Evolutionary conservation across 257 asterid species (phyloP).

Genomic region (Gentiana macrophylla): DNA sequence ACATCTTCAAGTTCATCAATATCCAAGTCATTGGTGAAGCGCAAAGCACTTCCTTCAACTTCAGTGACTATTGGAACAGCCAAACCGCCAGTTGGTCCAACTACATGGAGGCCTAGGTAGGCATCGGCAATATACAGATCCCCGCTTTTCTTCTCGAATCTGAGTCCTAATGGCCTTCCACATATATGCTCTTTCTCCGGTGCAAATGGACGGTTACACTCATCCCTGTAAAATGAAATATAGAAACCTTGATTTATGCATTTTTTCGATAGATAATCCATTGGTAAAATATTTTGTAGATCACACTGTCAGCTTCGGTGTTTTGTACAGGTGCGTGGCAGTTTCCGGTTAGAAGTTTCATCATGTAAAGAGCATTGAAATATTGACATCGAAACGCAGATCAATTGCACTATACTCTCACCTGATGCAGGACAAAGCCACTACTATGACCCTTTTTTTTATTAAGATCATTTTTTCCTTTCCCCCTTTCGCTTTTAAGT

Average conservation of each 20-base stretch:
- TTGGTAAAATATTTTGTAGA: too few species aligned
- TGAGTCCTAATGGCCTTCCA: constrained; percentile 62
- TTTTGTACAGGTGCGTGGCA: too few species aligned
- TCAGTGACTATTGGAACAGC: constrained; percentile 40
- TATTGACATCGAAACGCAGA: too few species aligned
- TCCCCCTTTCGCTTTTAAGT: too few species aligned
- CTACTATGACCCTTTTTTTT: too few species aligned
- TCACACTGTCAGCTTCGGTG: too few species aligned
- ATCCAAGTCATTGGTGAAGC: constrained; percentile 64
- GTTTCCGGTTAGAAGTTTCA: too few species aligned
- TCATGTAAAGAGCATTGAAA: too few species aligned
- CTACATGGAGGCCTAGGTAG: constrained; percentile 56
- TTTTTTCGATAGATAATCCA: too few species aligned
- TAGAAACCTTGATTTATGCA: not conserved
- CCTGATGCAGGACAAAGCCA: too few species aligned
- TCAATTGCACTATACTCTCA: too few species aligned
- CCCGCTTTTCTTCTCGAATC: constrained; percentile 42
- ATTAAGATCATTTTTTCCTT: too few species aligned
- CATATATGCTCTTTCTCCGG: constrained; percentile 60
- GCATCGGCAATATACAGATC: constrained; percentile 73
- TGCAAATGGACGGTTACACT: constrained; percentile 41
- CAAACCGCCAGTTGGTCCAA: constrained; percentile 57
- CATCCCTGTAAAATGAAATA: constrained; percentile 26
- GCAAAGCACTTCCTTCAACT: constrained; percentile 42
- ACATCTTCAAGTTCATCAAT: constrained; percentile 44